A percentile compares a stretch with the other conserved stretches of the same genome.
Evolutionary conservation across 2,329 filamentous ascomycete genomes (phyloP).

Genomic region (Claviceps humidiphila): DNA sequence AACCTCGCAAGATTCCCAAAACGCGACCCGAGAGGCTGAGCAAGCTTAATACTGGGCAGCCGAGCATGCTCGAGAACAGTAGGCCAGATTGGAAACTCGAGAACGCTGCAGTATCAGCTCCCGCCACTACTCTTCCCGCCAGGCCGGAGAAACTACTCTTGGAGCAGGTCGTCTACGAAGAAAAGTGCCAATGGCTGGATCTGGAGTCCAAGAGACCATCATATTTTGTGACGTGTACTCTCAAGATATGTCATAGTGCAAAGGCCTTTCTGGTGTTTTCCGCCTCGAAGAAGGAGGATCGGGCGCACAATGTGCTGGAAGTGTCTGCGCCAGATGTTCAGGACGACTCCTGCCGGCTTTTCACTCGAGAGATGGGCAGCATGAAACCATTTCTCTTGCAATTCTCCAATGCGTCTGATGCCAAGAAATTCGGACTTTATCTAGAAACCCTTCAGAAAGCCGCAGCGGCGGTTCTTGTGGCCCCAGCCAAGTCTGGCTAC

Average conservation of each 20-base stretch:
- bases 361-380: background rate
- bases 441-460: conserved; percentile 8
- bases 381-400: conserved; percentile 8
- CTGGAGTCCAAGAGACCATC: background rate
- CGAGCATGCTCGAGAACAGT: background rate
- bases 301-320: conserved; percentile 11
- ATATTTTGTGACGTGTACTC: conserved; percentile 6
- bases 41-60: background rate
- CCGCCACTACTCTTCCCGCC: background rate
- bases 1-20: background rate
- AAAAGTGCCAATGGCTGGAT: conserved; percentile 9
- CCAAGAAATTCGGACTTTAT: conserved; percentile 8
- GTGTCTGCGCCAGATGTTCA: conserved; percentile 10
- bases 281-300: conserved; percentile 3
- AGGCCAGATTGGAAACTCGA: background rate
- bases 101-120: background rate
- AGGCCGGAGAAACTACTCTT: background rate
- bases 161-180: conserved; percentile 10
- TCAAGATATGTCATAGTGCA: conserved; percentile 10
- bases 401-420: conserved; percentile 7
- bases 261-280: conserved; percentile 11
- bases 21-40: background rate
- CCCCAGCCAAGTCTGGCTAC: background rate
- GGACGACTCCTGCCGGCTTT: conserved; percentile 12
- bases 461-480: background rate